Evolutionary conservation across 2,329 filamentous ascomycete genomes (phyloP), one percentile per base, ranked within the genome.

Genomic region (Parafenestella ontariensis): DNA sequence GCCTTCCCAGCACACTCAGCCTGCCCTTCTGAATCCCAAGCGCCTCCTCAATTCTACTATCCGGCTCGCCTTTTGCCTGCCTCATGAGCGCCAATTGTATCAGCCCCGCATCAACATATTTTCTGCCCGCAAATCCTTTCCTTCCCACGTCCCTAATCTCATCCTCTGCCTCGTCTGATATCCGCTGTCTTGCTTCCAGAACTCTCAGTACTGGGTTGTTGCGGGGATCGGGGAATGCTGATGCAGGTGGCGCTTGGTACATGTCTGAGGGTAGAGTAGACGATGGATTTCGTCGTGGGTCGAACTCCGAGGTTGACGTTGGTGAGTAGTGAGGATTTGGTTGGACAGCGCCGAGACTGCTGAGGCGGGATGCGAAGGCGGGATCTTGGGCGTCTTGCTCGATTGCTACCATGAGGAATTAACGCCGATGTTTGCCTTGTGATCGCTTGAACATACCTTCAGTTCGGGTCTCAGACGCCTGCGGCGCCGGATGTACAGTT

Each of bases 321-420:
- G 80, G 76, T 10, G 84, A 86, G 58, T 81, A 77, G 23, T 84
- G 85, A 2, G 83, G 83, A 54, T 81, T 82, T 26, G 84, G 83
- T 49, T 81, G 81, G 7, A 87, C 85, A 49, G 84, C 81, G 52
- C 85, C 86, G 53, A 88, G 77, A 41, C 76, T 78, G 65, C 87
- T 89, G 58, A 98, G 90, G 61, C 92, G 96, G 71, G 86, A 88
- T 81, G 93, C 90, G 85, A 82, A 94, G 68, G 83, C 79, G 1
- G 85, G 85, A 68, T 88, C 85, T 54, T 81, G 82, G 51, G 80
- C 85, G 67, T 88, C 86, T 65, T 85, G 79, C 62, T 87, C 83
- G 58, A 87, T 82, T 45, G 81, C 83, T 83, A 24, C 15, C 37
- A 17, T 17, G n/a, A 24, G 5, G 15, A 11, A 46, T 62, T 31